Percentiles rank a stretch among this genome's conserved stretches.
These are phyloP conservation scores for Septoria linicola DNA, from an alignment of 2,329 filamentous ascomycete genomes.

Conservation along the genomic window DNA sequence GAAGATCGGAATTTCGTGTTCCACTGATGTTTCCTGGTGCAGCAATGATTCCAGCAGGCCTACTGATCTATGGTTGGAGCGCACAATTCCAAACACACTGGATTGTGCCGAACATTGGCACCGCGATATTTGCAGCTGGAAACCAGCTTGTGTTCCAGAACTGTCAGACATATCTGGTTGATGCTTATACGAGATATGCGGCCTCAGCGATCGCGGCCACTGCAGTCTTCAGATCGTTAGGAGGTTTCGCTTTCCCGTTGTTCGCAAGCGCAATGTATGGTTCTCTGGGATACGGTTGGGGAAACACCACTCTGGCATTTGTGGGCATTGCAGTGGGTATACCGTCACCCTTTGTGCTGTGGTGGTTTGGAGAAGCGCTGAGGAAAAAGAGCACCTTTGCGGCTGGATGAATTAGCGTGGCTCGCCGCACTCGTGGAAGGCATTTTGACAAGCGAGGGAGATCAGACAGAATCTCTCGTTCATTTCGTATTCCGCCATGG, in stretches of 20 bases:
- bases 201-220: slow-evolving; percentile 55
- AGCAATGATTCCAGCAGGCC: slow-evolving; percentile 54
- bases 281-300: slow-evolving; percentile 51
- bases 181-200: slow-evolving; percentile 51
- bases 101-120: slow-evolving; percentile 62
- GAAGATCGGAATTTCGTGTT: slow-evolving; percentile 46
- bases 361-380: slow-evolving; percentile 44
- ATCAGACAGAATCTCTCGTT: too few relatives aligned
- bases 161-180: slow-evolving; percentile 63
- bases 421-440: too few relatives aligned
- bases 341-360: slow-evolving; percentile 49
- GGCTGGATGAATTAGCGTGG: slow-evolving; percentile 27
- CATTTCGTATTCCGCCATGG: too few relatives aligned
- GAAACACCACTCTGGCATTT: slow-evolving; percentile 56
- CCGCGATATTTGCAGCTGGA: slow-evolving; percentile 55
- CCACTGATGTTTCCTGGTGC: slow-evolving; percentile 57
- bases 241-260: slow-evolving; percentile 60
- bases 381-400: slow-evolving; percentile 40
- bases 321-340: slow-evolving; percentile 54
- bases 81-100: slow-evolving; percentile 55
- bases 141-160: slow-evolving; percentile 59
- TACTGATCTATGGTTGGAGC: slow-evolving; percentile 61
- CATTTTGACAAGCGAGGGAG: too few relatives aligned
- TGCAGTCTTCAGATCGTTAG: slow-evolving; percentile 56
- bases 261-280: slow-evolving; percentile 56